phyloP scores from a whole-genome alignment of 2,329 filamentous ascomycete species.

The Alternaria hordeiaustralica region DNA sequence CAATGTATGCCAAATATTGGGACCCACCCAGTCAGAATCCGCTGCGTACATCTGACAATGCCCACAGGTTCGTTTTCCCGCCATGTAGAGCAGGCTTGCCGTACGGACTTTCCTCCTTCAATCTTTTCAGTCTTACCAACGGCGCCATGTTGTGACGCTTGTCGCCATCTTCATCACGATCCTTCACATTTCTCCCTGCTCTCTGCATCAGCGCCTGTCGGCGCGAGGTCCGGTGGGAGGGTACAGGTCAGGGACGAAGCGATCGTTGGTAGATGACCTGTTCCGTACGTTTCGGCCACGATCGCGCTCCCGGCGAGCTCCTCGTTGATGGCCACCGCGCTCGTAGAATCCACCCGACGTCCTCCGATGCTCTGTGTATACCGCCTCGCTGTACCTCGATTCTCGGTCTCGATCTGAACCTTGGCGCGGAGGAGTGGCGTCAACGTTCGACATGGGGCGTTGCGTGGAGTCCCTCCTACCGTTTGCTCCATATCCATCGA shows the following conservation, averaged over 20 bases:
- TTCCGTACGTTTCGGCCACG: not conserved
- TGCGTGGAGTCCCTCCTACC: not conserved
- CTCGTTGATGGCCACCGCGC: not conserved
- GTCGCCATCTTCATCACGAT: not conserved
- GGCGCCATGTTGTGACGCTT: not conserved
- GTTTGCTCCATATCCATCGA: too few species aligned
- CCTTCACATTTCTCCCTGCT: not conserved
- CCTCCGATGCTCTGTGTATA: not conserved
- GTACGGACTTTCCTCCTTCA: not conserved
- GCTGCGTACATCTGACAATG: not conserved
- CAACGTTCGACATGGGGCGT: not conserved
- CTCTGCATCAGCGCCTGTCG: not conserved
- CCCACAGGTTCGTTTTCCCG: not conserved
- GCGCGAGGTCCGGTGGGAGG: not conserved
- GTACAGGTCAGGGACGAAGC: not conserved
- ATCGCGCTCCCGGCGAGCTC: not conserved
- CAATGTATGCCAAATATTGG: not conserved
- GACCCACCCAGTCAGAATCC: not conserved
- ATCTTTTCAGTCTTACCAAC: not conserved
- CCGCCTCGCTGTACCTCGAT: not conserved
- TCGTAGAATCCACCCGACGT: not conserved
- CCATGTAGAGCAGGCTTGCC: not conserved
- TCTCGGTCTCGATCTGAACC: not conserved
- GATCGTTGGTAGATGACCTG: not conserved
- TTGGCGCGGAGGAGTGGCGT: too few species aligned